Conservation (phyloP, 768 basidiomycete genomes). For the Piloderma croceum region DNA sequence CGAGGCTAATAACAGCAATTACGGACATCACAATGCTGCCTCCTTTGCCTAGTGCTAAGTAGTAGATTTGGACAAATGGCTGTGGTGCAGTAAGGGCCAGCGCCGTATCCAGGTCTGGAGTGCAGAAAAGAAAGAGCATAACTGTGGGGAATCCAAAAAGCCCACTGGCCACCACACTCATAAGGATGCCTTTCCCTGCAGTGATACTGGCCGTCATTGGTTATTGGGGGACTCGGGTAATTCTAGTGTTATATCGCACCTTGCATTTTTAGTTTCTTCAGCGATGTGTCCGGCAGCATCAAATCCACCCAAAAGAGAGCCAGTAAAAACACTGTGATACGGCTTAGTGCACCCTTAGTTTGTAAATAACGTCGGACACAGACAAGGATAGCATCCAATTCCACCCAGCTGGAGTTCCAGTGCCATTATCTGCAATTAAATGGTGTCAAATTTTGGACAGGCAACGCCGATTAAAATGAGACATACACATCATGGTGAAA, state of each 20-base stretch:
- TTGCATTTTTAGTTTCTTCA: conserved; percentile 70
- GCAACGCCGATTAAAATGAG: too few relatives aligned
- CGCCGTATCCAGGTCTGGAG: conserved; percentile 66
- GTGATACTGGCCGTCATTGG: conserved; percentile 47
- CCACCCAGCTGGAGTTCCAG: conserved; percentile 47
- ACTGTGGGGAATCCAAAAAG: conserved; percentile 39
- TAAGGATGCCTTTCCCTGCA: conserved; percentile 79
- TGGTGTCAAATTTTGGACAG: too few relatives aligned
- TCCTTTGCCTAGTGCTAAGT: conserved; percentile 72
- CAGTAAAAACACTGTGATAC: conserved; percentile 45
- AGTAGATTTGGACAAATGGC: conserved; percentile 87
- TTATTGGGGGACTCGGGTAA: not conserved
- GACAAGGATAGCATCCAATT: conserved; percentile 50
- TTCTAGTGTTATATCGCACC: conserved; percentile 31
- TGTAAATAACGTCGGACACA: conserved; percentile 26
- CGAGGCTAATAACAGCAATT: conserved; percentile 77
- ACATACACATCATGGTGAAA: conserved; percentile 40
- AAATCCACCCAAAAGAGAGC: conserved; percentile 44
- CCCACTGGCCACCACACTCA: conserved; percentile 47
- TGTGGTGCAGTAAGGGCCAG: conserved; percentile 83
- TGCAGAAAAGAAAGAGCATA: conserved; percentile 45
- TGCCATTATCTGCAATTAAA: conserved; percentile 40
- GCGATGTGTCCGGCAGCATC: conserved; percentile 45
- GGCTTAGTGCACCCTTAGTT: conserved; percentile 1
- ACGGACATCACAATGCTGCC: conserved; percentile 84